Percentiles rank a stretch among this genome's conserved stretches.
These are phyloP conservation scores for Ceratocystis albifundus DNA, from an alignment of 2,329 filamentous ascomycete genomes.

Conservation along the genomic window DNA sequence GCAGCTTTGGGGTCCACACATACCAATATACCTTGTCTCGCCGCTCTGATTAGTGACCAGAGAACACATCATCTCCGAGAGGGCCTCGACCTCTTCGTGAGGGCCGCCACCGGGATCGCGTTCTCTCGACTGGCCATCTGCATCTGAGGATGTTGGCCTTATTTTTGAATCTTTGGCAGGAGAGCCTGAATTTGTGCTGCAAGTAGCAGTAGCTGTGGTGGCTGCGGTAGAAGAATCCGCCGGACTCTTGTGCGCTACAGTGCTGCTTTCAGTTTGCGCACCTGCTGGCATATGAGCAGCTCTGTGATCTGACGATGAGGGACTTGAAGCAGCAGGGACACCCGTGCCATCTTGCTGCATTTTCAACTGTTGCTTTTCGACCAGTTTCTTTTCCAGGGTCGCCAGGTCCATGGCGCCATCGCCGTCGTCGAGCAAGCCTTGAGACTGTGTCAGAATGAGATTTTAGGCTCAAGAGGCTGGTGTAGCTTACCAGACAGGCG, in stretches of 20 bases:
- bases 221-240: conserved; percentile 37
- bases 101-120: too few species aligned
- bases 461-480: not conserved
- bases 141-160: conserved; percentile 24
- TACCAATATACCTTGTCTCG: conserved; percentile 92
- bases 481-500: conserved; percentile 56
- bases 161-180: conserved; percentile 25
- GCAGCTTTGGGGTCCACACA: conserved; percentile 25
- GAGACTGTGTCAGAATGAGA: not conserved
- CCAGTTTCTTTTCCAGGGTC: conserved; percentile 66
- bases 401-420: conserved; percentile 76
- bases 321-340: conserved; percentile 39
- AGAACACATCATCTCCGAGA: conserved; percentile 99
- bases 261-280: conserved; percentile 32
- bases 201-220: not conserved
- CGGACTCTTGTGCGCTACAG: conserved; percentile 43
- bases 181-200: not conserved
- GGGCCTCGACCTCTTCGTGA: conserved; percentile 61
- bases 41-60: conserved; percentile 89
- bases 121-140: conserved; percentile 38
- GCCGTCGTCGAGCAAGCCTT: conserved; percentile 70
- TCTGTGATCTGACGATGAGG: conserved; percentile 41
- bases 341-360: conserved; percentile 29
- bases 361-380: conserved; percentile 44
- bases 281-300: conserved; percentile 30